Percentiles rank a stretch among this genome's conserved stretches.
phyloP scores from a whole-genome alignment of 164 flowering plant species.

The Stephania japonica region DNA sequence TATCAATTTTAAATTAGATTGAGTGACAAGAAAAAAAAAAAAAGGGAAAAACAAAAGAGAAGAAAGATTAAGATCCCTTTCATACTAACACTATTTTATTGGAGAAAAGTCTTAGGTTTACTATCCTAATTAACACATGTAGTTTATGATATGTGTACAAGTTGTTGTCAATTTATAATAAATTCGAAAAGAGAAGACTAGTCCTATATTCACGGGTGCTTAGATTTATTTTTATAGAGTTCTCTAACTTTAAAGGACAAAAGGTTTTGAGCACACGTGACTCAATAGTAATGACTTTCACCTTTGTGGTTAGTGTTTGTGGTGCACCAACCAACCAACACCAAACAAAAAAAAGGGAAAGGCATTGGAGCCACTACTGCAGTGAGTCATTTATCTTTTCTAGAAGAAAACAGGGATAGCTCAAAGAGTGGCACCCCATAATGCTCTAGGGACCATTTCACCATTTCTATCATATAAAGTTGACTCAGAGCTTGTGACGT shows the following conservation, averaged over 20 bases:
- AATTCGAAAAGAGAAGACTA: not conserved
- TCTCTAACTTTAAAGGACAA: not conserved
- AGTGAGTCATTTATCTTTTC: not conserved
- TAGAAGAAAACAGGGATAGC: not conserved
- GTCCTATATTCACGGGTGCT: not conserved
- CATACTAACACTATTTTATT: not conserved
- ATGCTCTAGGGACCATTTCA: not conserved
- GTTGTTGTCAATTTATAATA: not conserved
- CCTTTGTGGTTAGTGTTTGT: not conserved
- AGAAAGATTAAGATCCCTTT: not conserved
- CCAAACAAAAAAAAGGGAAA: not conserved
- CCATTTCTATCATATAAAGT: not conserved
- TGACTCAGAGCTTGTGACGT: not conserved
- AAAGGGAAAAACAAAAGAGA: no score
- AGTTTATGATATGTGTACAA: not conserved
- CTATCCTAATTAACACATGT: not conserved
- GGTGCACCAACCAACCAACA: slow-evolving; percentile 1
- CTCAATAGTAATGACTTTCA: not conserved
- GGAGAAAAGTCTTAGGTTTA: not conserved
- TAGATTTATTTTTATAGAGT: not conserved
- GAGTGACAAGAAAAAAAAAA: no score
- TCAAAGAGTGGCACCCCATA: not conserved
- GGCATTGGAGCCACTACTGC: not conserved
- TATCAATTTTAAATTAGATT: no score
- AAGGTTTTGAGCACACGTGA: slow-evolving; percentile 2